Evolutionary conservation across 352 stramenopile species (phyloP).

Genomic region (Globisporangium apiculatum): DNA sequence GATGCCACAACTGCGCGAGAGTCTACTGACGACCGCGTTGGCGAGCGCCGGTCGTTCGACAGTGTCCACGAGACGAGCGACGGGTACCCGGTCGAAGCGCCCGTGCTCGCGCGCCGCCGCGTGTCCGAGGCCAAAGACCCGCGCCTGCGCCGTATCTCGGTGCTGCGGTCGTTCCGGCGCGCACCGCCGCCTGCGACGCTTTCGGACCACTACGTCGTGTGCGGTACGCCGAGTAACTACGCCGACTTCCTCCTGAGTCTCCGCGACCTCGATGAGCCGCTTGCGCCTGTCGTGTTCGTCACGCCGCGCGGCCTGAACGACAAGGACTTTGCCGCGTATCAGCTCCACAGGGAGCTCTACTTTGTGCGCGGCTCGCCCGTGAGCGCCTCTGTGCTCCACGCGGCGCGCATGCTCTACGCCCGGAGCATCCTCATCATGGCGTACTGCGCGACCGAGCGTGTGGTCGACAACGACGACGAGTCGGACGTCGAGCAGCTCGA

Average conservation of each 20-base stretch:
- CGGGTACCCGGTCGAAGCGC: neutral
- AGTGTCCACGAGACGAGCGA: neutral
- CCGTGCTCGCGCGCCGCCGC: constrained; percentile 1
- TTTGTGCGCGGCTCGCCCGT: constrained; percentile 66
- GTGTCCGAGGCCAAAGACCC: constrained; percentile 3
- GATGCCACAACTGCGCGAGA: neutral
- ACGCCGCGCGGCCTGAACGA: constrained; percentile 40
- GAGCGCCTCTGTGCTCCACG: constrained; percentile 48
- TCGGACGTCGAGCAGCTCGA: constrained; percentile 31
- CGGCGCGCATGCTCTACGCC: constrained; percentile 43
- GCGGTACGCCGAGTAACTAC: constrained; percentile 59
- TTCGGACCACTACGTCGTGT: constrained; percentile 51
- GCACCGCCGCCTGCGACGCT: constrained; percentile 24
- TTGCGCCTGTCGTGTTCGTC: constrained; percentile 43
- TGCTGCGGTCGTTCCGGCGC: constrained; percentile 27
- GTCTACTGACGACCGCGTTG: neutral
- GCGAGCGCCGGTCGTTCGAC: neutral
- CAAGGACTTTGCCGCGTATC: constrained; percentile 35
- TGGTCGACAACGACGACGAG: constrained; percentile 14
- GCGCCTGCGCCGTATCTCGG: constrained; percentile 22
- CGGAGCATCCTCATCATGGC: constrained; percentile 69
- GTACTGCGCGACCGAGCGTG: constrained; percentile 31
- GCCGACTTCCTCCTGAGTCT: constrained; percentile 44
- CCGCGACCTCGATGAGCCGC: constrained; percentile 33
- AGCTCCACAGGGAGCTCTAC: constrained; percentile 43